A percentile compares a stretch with the other conserved stretches of the same genome.
Conservation (phyloP, 805 yeast species). For the Hanseniaspora taiwanica region DNA sequence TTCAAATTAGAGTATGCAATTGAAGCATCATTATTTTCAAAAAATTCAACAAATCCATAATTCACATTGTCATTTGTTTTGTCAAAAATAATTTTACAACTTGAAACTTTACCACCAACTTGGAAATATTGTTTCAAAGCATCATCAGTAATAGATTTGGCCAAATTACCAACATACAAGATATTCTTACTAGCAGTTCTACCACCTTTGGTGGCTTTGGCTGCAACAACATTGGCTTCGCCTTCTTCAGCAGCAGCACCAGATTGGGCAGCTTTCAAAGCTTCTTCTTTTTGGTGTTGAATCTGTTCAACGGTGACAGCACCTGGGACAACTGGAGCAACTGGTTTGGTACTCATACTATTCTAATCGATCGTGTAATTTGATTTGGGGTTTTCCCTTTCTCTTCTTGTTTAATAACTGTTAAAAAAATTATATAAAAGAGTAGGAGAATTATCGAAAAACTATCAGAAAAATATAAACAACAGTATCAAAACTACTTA, state of each 20-base stretch:
- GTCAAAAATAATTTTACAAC: conserved; percentile 62
- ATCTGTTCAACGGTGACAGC: conserved; percentile 2
- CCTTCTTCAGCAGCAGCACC: conserved; percentile 5
- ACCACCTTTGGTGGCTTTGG: conserved; percentile 70
- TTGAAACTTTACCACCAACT: conserved; percentile 44
- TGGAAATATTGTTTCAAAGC: conserved; percentile 48
- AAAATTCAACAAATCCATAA: conserved; percentile 76
- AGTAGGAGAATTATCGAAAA: no score
- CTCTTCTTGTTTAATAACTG: neutral
- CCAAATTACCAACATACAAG: conserved; percentile 65
- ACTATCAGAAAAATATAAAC: no score
- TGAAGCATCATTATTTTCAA: conserved; percentile 41
- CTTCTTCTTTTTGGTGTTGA: conserved; percentile 4
- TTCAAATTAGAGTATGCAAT: conserved; percentile 48
- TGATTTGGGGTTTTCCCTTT: neutral
- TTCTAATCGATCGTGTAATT: no score
- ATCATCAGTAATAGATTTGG: conserved; percentile 51
- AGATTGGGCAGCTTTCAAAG: conserved; percentile 4
- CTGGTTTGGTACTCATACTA: neutral
- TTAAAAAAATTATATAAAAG: no score
- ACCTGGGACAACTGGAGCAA: conserved; percentile 6
- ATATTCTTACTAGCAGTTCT: conserved; percentile 64
- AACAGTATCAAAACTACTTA: no score
- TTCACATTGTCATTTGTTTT: conserved; percentile 61
- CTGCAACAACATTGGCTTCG: conserved; percentile 32